phyloP scores from a whole-genome alignment of 2,329 filamentous ascomycete species.

The Metarhizium guizhouense region DNA sequence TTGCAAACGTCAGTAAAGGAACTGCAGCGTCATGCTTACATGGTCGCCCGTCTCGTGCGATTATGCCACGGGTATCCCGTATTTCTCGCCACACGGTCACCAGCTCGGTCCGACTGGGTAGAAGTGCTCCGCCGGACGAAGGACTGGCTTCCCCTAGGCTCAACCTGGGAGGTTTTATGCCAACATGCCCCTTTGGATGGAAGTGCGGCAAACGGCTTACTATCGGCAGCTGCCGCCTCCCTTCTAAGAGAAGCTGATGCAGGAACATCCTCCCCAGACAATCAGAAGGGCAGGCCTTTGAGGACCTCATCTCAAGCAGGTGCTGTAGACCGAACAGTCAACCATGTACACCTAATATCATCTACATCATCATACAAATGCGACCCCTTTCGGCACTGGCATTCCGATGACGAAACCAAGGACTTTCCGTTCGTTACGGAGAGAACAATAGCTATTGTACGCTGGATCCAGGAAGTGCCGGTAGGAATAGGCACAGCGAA shows the following conservation, averaged over 20 bases:
- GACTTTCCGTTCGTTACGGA: slow-evolving; percentile 64
- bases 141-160: slow-evolving; percentile 59
- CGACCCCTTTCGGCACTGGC: slow-evolving; percentile 31
- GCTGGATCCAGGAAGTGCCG: slow-evolving; percentile 59
- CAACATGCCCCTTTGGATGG: slow-evolving; percentile 33
- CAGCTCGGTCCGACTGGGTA: slow-evolving; percentile 71
- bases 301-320: neutral
- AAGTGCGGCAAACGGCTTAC: neutral
- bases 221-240: neutral
- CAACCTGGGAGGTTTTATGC: slow-evolving; percentile 65
- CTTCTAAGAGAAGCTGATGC: neutral
- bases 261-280: neutral
- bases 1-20: slow-evolving; percentile 72
- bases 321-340: neutral
- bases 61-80: slow-evolving; percentile 73
- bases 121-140: slow-evolving; percentile 59
- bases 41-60: slow-evolving; percentile 66
- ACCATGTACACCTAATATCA: neutral
- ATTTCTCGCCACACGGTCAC: slow-evolving; percentile 63
- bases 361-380: neutral
- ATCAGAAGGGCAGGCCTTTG: neutral
- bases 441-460: slow-evolving; percentile 56
- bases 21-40: slow-evolving; percentile 69
- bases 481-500: slow-evolving; percentile 22
- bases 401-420: slow-evolving; percentile 50